These are phyloP conservation scores for Castanea sativa DNA, from an alignment of 306 rosid species.

Conservation along the genomic window DNA sequence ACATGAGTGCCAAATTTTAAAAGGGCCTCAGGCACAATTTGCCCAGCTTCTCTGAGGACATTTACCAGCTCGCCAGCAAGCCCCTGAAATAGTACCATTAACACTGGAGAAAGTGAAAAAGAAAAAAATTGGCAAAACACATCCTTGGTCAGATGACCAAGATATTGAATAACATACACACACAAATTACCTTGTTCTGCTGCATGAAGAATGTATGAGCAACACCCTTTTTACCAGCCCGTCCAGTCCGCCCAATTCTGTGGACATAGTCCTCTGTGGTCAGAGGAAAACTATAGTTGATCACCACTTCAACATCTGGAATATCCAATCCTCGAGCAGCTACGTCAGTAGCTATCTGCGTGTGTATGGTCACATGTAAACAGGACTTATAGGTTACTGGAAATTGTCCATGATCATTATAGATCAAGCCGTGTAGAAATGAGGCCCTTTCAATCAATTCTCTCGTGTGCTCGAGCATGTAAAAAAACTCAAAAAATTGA, in stretches of 20 bases:
- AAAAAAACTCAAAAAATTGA: background rate
- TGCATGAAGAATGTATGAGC: conserved; percentile 93
- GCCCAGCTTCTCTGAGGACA: conserved; percentile 92
- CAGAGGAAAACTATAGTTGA: conserved; percentile 90
- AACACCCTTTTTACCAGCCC: conserved; percentile 95
- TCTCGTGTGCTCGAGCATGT: background rate
- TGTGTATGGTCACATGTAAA: conserved; percentile 12
- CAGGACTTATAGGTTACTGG: background rate
- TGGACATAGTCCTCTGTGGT: conserved; percentile 96
- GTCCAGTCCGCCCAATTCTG: conserved; percentile 95
- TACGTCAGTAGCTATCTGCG: conserved; percentile 94
- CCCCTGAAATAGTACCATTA: conserved; percentile 53
- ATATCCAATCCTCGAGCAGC: conserved; percentile 98
- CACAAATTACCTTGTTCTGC: conserved; percentile 62
- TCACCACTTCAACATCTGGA: conserved; percentile 95
- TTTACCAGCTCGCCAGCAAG: conserved; percentile 97
- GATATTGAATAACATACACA: background rate
- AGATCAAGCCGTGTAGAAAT: too few relatives aligned
- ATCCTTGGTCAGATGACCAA: background rate
- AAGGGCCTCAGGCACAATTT: conserved; percentile 65
- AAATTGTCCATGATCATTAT: too few relatives aligned
- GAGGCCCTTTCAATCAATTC: background rate
- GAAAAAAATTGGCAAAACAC: background rate
- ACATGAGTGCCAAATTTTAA: conserved; percentile 91
- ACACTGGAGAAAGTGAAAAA: background rate